Conservation (phyloP, 805 yeast genomes). For the Wickerhamomyces sydowiorum region DNA sequence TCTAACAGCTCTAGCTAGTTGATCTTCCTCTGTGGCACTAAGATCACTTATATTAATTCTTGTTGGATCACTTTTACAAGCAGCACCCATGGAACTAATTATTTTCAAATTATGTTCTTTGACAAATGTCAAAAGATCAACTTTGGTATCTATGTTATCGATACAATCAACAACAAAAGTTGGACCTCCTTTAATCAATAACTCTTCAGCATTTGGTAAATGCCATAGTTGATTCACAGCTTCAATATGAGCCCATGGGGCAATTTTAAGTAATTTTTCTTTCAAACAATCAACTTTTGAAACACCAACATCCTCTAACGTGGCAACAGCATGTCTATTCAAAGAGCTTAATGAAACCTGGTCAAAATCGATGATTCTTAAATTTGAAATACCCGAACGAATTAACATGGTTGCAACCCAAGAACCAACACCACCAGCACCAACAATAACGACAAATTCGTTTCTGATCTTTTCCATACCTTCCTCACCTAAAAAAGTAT, state of each 20-base stretch:
- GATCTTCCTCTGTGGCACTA: conserved; percentile 88
- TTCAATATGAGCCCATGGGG: conserved; percentile 93
- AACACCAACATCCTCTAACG: conserved; percentile 85
- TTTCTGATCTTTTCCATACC: conserved; percentile 72
- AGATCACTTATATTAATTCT: conserved; percentile 86
- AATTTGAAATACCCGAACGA: conserved; percentile 79
- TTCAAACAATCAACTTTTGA: conserved; percentile 81
- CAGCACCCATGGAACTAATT: conserved; percentile 94
- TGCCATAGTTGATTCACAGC: conserved; percentile 76
- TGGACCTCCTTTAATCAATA: conserved; percentile 54
- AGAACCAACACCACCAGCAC: conserved; percentile 98
- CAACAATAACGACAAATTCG: conserved; percentile 73
- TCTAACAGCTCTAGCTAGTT: conserved; percentile 82
- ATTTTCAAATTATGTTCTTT: conserved; percentile 55
- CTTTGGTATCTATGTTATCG: conserved; percentile 95
- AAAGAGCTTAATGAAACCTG: conserved; percentile 90
- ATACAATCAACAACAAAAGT: conserved; percentile 89
- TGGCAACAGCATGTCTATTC: conserved; percentile 93
- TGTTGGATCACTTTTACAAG: conserved; percentile 93
- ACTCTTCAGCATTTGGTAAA: conserved; percentile 53
- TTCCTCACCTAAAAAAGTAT: conserved; percentile 83
- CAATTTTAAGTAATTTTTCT: conserved; percentile 60
- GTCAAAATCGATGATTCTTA: conserved; percentile 88
- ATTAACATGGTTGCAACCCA: conserved; percentile 91
- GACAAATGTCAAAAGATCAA: conserved; percentile 77